A percentile compares a stretch with the other conserved stretches of the same genome.
These are phyloP conservation scores for Colletotrichum shisoi DNA, from an alignment of 2,329 filamentous ascomycete species.

Conservation along the genomic window DNA sequence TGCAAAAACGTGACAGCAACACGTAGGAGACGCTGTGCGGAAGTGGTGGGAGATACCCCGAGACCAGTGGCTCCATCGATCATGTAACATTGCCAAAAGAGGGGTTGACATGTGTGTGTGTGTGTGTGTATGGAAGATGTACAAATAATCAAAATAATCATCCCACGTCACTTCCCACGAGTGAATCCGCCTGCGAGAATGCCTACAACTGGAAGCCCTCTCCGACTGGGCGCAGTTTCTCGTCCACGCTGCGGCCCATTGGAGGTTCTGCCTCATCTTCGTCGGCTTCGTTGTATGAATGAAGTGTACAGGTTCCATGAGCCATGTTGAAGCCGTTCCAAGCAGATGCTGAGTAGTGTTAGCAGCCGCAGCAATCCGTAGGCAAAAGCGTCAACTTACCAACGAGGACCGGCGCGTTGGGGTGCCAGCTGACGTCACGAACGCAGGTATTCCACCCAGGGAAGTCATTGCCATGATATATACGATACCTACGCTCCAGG, in stretches of 20 bases:
- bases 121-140: conserved; percentile 25
- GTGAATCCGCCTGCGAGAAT: conserved; percentile 2
- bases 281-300: conserved; percentile 76
- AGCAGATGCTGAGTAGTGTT: conserved; percentile 68
- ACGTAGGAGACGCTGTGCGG: conserved; percentile 9
- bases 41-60: conserved; percentile 36
- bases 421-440: conserved; percentile 90
- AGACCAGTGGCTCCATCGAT: conserved; percentile 34
- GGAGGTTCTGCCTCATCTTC: conserved; percentile 69
- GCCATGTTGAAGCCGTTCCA: conserved; percentile 81
- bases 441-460: conserved; percentile 78
- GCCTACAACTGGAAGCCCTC: conserved; percentile 12
- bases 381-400: conserved; percentile 52
- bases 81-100: conserved; percentile 39
- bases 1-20: conserved; percentile 20
- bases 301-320: conserved; percentile 77
- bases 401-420: conserved; percentile 79
- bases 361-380: background rate
- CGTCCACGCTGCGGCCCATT: conserved; percentile 68
- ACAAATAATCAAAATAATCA: conserved; percentile 38
- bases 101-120: conserved; percentile 25
- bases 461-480: conserved; percentile 65
- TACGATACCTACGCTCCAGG: conserved; percentile 61
- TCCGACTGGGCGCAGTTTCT: conserved; percentile 58
- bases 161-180: conserved; percentile 5